Base-by-base conservation (phyloP, 2,329 filamentous ascomycete species). In the Atkinsonella hypoxylon region DNA sequence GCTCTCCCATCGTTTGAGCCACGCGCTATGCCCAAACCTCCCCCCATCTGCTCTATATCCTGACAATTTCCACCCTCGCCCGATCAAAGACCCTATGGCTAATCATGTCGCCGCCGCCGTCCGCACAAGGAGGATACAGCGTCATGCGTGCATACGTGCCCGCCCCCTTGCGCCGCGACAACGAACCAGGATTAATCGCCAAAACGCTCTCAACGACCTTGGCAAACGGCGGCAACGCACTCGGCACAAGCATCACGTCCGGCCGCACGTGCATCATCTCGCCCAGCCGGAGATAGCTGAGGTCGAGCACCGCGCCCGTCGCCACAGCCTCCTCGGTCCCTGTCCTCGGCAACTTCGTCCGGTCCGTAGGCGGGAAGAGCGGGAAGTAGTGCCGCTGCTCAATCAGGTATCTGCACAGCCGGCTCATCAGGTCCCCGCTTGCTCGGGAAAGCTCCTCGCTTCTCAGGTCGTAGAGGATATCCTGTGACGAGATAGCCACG, bases 311-410 rank as follows among this genome's bases (percentile, higher is more conserved):
- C 0, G 88, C 82, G 0, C 90, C 90, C 0, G 85, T 82, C 4
- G 79, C 81, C 38, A 79, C 59, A 1, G 77, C 79, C 52, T 77
- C 74, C 17, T 70, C 73, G 1, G 77, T 78, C 1, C 81, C 82
- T 1, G 81, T 80, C 63, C 78, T 84, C 31, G 83, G 81, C 50
- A 88, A 69, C 56, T 72, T 79, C 51, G 79, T 75, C 46, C 89
- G 76, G 47, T 85, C 81, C 12, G 82, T 77, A 0, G 91, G 83
- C 6, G 93, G 93, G 62, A 90, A 96, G 1, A 97, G 69, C 0
- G 93, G 93, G 60, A 89, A 89, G 67, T 90, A 97, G 62, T 93
- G 89, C 7, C 90, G 75, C 69, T 97, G 93, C 67, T 95, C 86
- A 51, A 98, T 79, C 17, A 98, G 67, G 57, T 93, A 84, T 18